A percentile compares a stretch with the other conserved stretches of the same genome.
Conservation (phyloP, 2,329 filamentous ascomycete species). For the Parafenestella ontariensis region DNA sequence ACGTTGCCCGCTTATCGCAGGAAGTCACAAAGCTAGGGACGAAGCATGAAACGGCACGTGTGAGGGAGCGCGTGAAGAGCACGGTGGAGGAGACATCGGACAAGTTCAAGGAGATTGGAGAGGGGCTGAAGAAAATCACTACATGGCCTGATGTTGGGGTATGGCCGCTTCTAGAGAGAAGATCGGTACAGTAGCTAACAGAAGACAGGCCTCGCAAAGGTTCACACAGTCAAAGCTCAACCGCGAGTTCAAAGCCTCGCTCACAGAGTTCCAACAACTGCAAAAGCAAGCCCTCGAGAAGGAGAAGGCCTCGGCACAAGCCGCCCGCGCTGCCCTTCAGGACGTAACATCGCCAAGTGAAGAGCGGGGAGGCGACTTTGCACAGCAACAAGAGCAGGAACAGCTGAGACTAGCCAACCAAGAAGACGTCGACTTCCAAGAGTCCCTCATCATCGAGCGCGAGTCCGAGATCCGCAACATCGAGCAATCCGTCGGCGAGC, state of each 20-base stretch:
- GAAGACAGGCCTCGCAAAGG: slow-evolving; percentile 81
- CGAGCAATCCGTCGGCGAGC: slow-evolving; percentile 91
- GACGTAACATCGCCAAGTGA: slow-evolving; percentile 54
- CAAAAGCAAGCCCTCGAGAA: slow-evolving; percentile 91
- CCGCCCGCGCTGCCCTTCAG: slow-evolving; percentile 81
- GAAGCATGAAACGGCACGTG: slow-evolving; percentile 86
- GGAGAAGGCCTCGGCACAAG: slow-evolving; percentile 83
- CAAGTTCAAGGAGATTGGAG: slow-evolving; percentile 89
- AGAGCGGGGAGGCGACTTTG: slow-evolving; percentile 55
- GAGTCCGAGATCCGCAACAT: slow-evolving; percentile 98
- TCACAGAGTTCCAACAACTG: slow-evolving; percentile 91
- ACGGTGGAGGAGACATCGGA: slow-evolving; percentile 85
- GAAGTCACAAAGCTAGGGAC: slow-evolving; percentile 88
- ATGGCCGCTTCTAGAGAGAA: slow-evolving; percentile 58
- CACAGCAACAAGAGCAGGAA: slow-evolving; percentile 69
- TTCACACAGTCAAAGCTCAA: slow-evolving; percentile 96
- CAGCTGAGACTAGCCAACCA: slow-evolving; percentile 84
- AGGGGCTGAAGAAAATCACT: slow-evolving; percentile 91
- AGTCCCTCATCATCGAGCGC: slow-evolving; percentile 92
- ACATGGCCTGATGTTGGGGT: slow-evolving; percentile 73
- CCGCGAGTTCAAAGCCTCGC: slow-evolving; percentile 86
- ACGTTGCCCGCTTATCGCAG: slow-evolving; percentile 82
- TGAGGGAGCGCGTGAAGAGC: slow-evolving; percentile 88
- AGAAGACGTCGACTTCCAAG: slow-evolving; percentile 97
- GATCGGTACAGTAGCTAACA: slow-evolving; percentile 18